These are phyloP conservation scores for Xylaria curta DNA, from an alignment of 495 filamentous ascomycete species.

Conservation along the genomic window DNA sequence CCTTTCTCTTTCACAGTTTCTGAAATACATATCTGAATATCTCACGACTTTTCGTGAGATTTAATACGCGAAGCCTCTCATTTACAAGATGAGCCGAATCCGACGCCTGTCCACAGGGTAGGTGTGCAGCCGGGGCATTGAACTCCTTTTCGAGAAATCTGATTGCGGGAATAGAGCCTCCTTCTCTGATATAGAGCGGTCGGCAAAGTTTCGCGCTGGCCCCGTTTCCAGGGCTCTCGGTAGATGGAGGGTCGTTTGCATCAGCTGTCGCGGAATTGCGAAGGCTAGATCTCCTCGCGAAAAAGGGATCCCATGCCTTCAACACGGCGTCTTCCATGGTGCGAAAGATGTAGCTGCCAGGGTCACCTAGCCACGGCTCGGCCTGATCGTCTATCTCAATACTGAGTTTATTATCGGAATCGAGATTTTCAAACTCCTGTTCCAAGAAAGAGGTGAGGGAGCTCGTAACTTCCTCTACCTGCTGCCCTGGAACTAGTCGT, in stretches of 20 bases:
- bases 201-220: constrained; percentile 47
- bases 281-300: constrained; percentile 28
- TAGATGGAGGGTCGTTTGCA: neutral
- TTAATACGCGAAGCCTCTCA: constrained; percentile 84
- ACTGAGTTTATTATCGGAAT: constrained; percentile 78
- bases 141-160: constrained; percentile 96
- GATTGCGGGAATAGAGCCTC: constrained; percentile 91
- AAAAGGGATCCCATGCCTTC: constrained; percentile 72
- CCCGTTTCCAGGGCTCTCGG: constrained; percentile 14
- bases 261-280: constrained; percentile 10
- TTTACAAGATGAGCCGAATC: constrained; percentile 95
- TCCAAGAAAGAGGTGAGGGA: constrained; percentile 70
- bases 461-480: constrained; percentile 73
- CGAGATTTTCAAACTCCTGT: constrained; percentile 73
- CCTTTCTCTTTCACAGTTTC: constrained; percentile 40
- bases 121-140: constrained; percentile 85
- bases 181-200: constrained; percentile 92
- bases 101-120: constrained; percentile 94
- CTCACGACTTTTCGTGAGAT: constrained; percentile 88
- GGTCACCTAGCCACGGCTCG: constrained; percentile 95
- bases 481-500: constrained; percentile 91
- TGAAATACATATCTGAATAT: constrained; percentile 88
- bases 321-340: constrained; percentile 88
- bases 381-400: constrained; percentile 90
- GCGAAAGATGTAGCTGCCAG: constrained; percentile 86